phyloP scores from a whole-genome alignment of 108 stramenopile genomes.

The Fistulifera pelliculosa region DNA sequence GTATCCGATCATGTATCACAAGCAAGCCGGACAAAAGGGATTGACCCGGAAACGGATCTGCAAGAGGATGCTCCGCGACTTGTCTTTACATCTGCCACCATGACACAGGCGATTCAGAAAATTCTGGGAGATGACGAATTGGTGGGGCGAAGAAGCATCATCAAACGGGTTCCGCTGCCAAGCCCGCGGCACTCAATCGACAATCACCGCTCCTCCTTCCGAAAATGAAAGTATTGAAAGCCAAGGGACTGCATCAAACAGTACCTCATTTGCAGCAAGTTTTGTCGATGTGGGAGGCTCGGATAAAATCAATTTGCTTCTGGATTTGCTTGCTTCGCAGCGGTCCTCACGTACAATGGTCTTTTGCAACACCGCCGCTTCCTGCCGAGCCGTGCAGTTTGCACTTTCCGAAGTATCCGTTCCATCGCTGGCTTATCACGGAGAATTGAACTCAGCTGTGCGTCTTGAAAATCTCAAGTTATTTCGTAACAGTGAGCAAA shows the following conservation, averaged over 20 bases:
- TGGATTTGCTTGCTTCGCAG: slow-evolving; percentile 35
- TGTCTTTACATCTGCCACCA: slow-evolving; percentile 91
- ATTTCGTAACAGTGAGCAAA: slow-evolving; percentile 31
- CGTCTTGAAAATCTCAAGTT: slow-evolving; percentile 43
- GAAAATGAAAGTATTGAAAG: slow-evolving; percentile 64
- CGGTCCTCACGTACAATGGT: slow-evolving; percentile 52
- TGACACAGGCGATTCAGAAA: slow-evolving; percentile 80
- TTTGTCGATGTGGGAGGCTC: slow-evolving; percentile 88
- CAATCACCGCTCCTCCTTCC: slow-evolving; percentile 35
- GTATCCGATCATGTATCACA: slow-evolving; percentile 70
- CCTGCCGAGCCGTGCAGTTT: slow-evolving; percentile 68
- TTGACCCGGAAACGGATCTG: slow-evolving; percentile 25
- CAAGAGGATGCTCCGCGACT: slow-evolving; percentile 55
- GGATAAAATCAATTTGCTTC: slow-evolving; percentile 82
- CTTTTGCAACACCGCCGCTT: slow-evolving; percentile 89
- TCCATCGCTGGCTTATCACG: slow-evolving; percentile 62
- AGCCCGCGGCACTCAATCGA: slow-evolving; percentile 1
- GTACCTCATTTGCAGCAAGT: slow-evolving; percentile 83
- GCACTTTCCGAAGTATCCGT: slow-evolving; percentile 68
- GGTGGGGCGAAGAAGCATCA: slow-evolving; percentile 14
- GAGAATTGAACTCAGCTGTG: slow-evolving; percentile 57
- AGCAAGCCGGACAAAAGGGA: slow-evolving; percentile 11
- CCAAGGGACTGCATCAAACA: slow-evolving; percentile 82
- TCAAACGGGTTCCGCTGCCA: slow-evolving; percentile 6
- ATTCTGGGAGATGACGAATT: slow-evolving; percentile 40